Evolutionary conservation across 2,329 filamentous ascomycete species (phyloP), one percentile per base, ranked within the genome.

Genomic region (Nemania sp.): DNA sequence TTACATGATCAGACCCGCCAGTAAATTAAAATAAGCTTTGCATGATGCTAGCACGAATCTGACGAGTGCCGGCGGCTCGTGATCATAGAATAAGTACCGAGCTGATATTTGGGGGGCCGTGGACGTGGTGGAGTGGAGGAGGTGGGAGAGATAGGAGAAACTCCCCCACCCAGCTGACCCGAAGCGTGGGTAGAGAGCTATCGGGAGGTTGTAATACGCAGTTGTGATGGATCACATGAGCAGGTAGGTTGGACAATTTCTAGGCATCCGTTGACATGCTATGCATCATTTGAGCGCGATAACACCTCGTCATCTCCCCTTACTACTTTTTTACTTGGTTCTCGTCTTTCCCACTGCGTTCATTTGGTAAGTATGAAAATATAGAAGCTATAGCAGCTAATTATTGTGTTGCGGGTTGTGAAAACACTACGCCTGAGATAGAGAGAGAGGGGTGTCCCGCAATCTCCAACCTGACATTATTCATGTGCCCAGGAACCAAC

Each of bases 81-180:
- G 46, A 45, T 13, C 42, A 34, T 21, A n/a, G n/a, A n/a, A n/a
- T n/a, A 6, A 48, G 12, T 49, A 29, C 34, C 18, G 10, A 45
- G 18, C 12, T 29, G 20, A 37, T 13, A 49, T 15, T 18, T n/a
- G 25, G 7, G 10, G 18, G 10, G 32, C 18, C 15, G 34, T 39
- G 48, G 35, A 46, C 17, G 55, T 32, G 17, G 7, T 10, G 4
- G 5, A 25, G 12, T 39, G 18, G 21, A 35, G 40, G 20, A 17
- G 17, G 39, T 39, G 50, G 50, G 29, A 35, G 17, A 20, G 51
- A 32, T 45, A 42, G 52, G 51, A 47, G 21, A 13, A 53, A 35
- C 34, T n/a, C n/a, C n/a, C n/a, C n/a, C n/a, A n/a, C 40, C 25
- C 53, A 60, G 53, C 58, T 60, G 53, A 60, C 48, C 53, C 35